phyloP scores from a whole-genome alignment of 495 filamentous ascomycete genomes.

The Astrocystis sublimbata region DNA sequence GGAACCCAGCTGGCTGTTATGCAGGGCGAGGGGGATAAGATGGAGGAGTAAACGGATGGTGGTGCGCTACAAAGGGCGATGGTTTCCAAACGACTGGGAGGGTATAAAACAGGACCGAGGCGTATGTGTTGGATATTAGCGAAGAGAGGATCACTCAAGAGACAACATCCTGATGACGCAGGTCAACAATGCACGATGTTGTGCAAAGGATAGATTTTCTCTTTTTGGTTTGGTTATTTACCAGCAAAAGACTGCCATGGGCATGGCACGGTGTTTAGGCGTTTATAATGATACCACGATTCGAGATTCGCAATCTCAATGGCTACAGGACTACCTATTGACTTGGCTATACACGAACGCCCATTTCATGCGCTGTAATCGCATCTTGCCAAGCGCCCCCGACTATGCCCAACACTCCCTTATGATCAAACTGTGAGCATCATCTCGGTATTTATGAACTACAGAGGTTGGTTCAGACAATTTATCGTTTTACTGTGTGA shows the following conservation, averaged over 20 bases:
- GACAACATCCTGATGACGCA: not conserved
- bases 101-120: not conserved
- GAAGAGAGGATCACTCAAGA: not conserved
- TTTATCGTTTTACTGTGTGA: no score
- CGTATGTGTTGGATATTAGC: not conserved
- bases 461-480: not conserved
- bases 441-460: not conserved
- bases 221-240: not conserved
- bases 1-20: constrained; percentile 38
- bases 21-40: constrained; percentile 31
- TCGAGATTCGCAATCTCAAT: not conserved
- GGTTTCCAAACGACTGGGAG: not conserved
- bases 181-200: constrained; percentile 16
- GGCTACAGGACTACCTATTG: not conserved
- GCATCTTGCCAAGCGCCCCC: not conserved
- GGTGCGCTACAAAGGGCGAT: constrained; percentile 11
- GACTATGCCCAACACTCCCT: not conserved
- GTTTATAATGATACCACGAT: constrained; percentile 18
- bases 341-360: not conserved
- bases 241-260: not conserved
- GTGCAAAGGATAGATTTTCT: not conserved
- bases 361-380: not conserved
- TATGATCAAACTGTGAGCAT: not conserved
- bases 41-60: constrained; percentile 16
- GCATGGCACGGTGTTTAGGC: constrained; percentile 20